Evolutionary conservation across 768 basidiomycete genomes (phyloP).

Genomic region (Pholiota conissans): DNA sequence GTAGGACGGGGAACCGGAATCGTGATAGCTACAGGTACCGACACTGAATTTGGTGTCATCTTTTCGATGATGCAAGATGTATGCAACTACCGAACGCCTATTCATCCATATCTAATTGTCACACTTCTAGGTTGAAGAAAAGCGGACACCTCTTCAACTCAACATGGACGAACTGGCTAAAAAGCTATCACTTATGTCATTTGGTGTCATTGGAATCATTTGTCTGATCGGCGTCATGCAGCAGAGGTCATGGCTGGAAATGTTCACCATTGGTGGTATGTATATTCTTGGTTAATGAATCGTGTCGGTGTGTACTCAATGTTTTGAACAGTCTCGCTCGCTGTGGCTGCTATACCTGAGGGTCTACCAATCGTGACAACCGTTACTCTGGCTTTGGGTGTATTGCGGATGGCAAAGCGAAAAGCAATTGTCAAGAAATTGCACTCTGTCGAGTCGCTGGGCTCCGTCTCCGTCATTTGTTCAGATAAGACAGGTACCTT

Average conservation of each 20-base stretch:
- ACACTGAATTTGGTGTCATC: conserved; percentile 94
- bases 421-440: conserved; percentile 98
- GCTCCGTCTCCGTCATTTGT: conserved; percentile 96
- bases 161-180: conserved; percentile 97
- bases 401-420: conserved; percentile 89
- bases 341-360: conserved; percentile 98
- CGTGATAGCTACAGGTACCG: conserved; percentile 82
- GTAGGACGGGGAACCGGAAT: conserved; percentile 81
- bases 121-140: conserved; percentile 63
- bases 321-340: conserved; percentile 75
- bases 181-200: conserved; percentile 86
- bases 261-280: conserved; percentile 98
- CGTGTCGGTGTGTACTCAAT: background rate
- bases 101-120: conserved; percentile 1
- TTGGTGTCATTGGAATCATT: conserved; percentile 93
- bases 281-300: conserved; percentile 7
- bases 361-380: conserved; percentile 97
- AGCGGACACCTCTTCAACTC: conserved; percentile 87
- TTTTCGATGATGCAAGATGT: conserved; percentile 99
- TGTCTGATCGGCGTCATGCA: conserved; percentile 89
- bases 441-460: conserved; percentile 91
- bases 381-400: conserved; percentile 93
- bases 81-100: conserved; percentile 11
- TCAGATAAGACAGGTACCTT: conserved; percentile 90
- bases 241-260: conserved; percentile 87